Conservation (phyloP, 805 yeast species). For the Lipomyces oligophaga region DNA sequence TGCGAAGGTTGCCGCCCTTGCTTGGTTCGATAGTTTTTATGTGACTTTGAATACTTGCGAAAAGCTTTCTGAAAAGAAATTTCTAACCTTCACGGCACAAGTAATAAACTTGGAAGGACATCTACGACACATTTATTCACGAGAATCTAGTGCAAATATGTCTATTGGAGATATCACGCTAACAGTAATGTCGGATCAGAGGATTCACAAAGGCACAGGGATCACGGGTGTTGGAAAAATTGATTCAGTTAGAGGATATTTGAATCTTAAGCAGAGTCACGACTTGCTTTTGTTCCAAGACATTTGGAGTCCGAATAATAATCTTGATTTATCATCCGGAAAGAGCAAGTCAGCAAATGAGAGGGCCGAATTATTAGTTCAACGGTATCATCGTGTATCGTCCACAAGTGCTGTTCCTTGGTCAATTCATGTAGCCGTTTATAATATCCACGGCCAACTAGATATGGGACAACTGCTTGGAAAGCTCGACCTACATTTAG, state of each 20-base stretch:
- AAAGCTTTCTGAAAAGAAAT: slow-evolving; percentile 34
- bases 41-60: slow-evolving; percentile 53
- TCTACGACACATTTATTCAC: slow-evolving; percentile 83
- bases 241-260: slow-evolving; percentile 53
- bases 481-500: slow-evolving; percentile 50
- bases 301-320: slow-evolving; percentile 64
- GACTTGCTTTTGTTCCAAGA: slow-evolving; percentile 79
- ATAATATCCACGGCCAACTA: slow-evolving; percentile 51
- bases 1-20: slow-evolving; percentile 85
- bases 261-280: slow-evolving; percentile 81
- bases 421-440: slow-evolving; percentile 56
- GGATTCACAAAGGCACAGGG: slow-evolving; percentile 7
- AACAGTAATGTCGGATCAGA: slow-evolving; percentile 16
- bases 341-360: slow-evolving; percentile 11
- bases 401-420: slow-evolving; percentile 70
- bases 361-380: slow-evolving; percentile 31
- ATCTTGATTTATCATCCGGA: slow-evolving; percentile 14
- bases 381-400: slow-evolving; percentile 53
- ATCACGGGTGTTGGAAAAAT: slow-evolving; percentile 45
- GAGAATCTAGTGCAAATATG: slow-evolving; percentile 79
- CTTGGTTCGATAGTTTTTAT: slow-evolving; percentile 66
- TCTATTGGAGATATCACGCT: slow-evolving; percentile 44
- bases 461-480: slow-evolving; percentile 88
- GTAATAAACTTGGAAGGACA: slow-evolving; percentile 62
- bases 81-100: slow-evolving; percentile 46